Base-by-base conservation (phyloP, 2,329 filamentous ascomycete species). In the Diplodia corticola region DNA sequence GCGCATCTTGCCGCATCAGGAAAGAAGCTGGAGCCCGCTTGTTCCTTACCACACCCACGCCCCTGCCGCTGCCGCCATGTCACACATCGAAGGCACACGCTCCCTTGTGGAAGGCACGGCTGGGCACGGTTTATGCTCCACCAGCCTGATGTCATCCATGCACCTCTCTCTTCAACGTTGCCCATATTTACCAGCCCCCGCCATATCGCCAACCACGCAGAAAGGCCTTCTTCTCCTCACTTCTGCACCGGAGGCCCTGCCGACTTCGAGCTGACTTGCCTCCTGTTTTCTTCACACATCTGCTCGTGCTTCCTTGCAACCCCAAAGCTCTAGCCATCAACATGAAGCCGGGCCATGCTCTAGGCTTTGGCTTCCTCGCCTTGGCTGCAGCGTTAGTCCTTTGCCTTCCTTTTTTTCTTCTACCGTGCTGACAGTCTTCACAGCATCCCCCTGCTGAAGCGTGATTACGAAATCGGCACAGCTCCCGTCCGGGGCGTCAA, bases 401-500 rank as follows among this genome's bases (percentile, higher is more conserved):
- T n/a, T 15, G 24, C 9, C 7, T 17, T 10, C 26, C 1, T 9
- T 13, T 40, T 20, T 30, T 2, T 12, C 1, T 44, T 20, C 7
- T 20, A 44, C n/a, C 60, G 37, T 30, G 44, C 10, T 28, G 2
- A 61, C 12, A 15, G 26, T 12, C 4, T 33, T 37, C 40, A 26
- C 30, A 59, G 53, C 22, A 30, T 65, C 22, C 64, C 64, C 13
- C 46, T 61, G 4, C 12, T 54, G 26, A 54, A 63, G 17, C 64
- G 64, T 37, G 49, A 53, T 37, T 66, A 66, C 24, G 64, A 33
- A 5, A 57, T 63, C 10, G 64, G 64, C 35, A 48, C 33, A 12
- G n/a, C n/a, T 15, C 55, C 64, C 9, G 44, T 86, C n/a, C 76
- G 78, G 48, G 82, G 82, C 37, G 78, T 83, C n/a, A 84, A 83